Conservation (phyloP, 2,329 filamentous ascomycete genomes). For the Aspergillus alliaceus region DNA sequence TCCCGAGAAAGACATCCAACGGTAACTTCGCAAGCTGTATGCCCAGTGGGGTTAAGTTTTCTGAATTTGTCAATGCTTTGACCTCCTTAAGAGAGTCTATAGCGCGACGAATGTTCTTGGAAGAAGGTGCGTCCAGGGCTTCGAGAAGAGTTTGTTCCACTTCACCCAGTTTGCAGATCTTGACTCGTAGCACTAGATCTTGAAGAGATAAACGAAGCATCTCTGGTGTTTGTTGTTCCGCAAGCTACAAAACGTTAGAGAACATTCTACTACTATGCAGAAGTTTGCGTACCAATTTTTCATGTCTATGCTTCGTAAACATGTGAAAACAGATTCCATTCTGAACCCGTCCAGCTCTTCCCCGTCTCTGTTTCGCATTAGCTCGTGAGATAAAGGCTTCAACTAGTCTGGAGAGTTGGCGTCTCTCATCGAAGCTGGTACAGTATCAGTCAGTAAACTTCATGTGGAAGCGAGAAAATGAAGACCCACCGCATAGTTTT, state of each 20-base stretch:
- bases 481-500: constrained; percentile 71
- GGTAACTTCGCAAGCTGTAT: constrained; percentile 84
- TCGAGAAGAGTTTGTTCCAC: constrained; percentile 87
- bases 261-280: background rate
- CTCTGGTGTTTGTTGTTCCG: constrained; percentile 92
- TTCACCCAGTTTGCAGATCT: constrained; percentile 92
- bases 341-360: constrained; percentile 92
- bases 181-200: constrained; percentile 91
- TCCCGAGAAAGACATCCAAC: constrained; percentile 90
- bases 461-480: background rate
- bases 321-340: constrained; percentile 94
- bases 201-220: constrained; percentile 93
- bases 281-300: constrained; percentile 54
- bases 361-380: constrained; percentile 92
- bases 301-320: constrained; percentile 87
- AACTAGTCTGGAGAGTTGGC: constrained; percentile 85
- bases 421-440: constrained; percentile 80
- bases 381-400: constrained; percentile 95
- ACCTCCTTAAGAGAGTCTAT: constrained; percentile 94
- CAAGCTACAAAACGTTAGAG: constrained; percentile 57
- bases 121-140: constrained; percentile 84
- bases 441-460: constrained; percentile 16
- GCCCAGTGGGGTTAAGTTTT: constrained; percentile 85
- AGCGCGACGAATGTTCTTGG: constrained; percentile 89
- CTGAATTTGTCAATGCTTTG: constrained; percentile 75